Percentiles rank a stretch among this genome's conserved stretches.
These are phyloP conservation scores for Lolium rigidum DNA, from an alignment of 176 grass and related monocot species.

Conservation along the genomic window DNA sequence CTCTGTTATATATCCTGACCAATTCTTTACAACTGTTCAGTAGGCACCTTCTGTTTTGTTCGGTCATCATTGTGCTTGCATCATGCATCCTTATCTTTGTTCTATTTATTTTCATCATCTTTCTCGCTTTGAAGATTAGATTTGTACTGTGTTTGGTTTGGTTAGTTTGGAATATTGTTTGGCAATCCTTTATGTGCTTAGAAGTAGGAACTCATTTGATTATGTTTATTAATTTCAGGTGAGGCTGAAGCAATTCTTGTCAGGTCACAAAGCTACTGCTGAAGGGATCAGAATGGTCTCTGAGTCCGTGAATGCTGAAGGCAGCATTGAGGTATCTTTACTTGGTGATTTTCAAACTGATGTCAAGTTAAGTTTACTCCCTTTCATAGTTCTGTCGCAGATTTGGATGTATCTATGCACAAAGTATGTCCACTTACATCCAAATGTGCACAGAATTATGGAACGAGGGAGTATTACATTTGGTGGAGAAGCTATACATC, in stretches of 20 bases:
- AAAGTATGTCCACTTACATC: no score
- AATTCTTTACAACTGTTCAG: neutral
- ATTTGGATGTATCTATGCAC: no score
- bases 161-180: no score
- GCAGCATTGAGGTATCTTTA: slow-evolving; percentile 64
- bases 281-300: slow-evolving; percentile 72
- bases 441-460: no score
- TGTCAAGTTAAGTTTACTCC: neutral
- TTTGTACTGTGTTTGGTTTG: no score
- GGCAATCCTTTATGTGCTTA: no score
- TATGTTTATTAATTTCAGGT: slow-evolving; percentile 52
- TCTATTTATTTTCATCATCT: neutral
- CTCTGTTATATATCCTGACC: neutral
- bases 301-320: slow-evolving; percentile 64
- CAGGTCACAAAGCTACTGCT: slow-evolving; percentile 75
- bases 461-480: no score
- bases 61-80: neutral
- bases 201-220: no score
- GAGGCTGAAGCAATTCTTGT: slow-evolving; percentile 85
- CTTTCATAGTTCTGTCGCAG: no score
- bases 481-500: neutral
- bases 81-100: slow-evolving; percentile 1
- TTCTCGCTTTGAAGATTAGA: slow-evolving; percentile 16
- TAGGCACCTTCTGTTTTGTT: slow-evolving; percentile 16
- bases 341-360: neutral